Evolutionary conservation across 257 asterid species (phyloP), one percentile per base, ranked within the genome.

Genomic region (Solanum paucissectum): DNA sequence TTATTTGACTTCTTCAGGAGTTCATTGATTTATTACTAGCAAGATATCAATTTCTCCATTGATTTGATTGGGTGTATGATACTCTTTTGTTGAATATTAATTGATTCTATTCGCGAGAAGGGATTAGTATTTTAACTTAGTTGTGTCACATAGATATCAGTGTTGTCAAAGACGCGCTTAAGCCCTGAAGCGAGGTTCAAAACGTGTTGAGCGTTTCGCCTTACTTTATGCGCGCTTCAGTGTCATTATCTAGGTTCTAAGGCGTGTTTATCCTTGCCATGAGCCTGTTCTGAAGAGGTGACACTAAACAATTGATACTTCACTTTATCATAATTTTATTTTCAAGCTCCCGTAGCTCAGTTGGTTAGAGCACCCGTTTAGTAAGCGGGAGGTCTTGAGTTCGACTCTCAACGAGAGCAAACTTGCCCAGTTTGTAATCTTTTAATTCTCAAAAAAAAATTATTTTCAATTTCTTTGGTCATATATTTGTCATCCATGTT

Each of bases 381-480:
- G 98, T 95, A 93, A 96, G 98, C 95, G 95, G 98, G 96, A 96
- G 96, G 98, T 96, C 98, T 92, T 94, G 95, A 93, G 98, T 94
- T 94, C 95, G 87, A 95, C 98, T 95, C 98, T 95, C 95, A 94
- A 92, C 89, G 88, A 92, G 91, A 91, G 95, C 95, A 91, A 10
- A 62, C 62, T 6, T 52, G 21, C 10, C 2, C 62, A 55, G 4
- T 52, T 20, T 52, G 62, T 55, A 18, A 55, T 55, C 62, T 18
- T 55, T 55, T 55, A 55, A 55, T 55, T 18, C 64, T 55, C 2
- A 55, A 55, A 55, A 55, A 55, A 18, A 55, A 2, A 55, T 2
- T 0, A 52, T 1, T 6, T 20, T 58, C 66, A 58, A 58, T 55
- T 55, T 7, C 64, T 55, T 55, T 55, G 64, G 64, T 55, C 64